phyloP scores from a whole-genome alignment of 1,284 basidiomycete species.

The Leccinum griseonigrum region DNA sequence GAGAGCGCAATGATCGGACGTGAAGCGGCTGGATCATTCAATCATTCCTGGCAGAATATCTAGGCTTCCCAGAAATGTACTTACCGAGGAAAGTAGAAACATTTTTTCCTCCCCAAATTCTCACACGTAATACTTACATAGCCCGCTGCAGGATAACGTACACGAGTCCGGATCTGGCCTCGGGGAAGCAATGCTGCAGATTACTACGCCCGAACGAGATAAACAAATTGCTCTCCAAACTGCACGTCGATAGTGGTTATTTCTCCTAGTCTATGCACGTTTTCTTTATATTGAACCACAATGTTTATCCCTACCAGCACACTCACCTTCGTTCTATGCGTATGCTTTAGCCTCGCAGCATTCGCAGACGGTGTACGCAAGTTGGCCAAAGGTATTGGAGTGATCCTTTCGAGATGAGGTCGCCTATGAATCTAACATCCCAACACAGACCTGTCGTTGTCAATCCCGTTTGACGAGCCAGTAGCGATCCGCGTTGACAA shows the following conservation, averaged over 20 bases:
- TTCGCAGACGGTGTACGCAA: background rate
- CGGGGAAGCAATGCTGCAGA: background rate
- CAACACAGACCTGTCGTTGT: conserved; percentile 10
- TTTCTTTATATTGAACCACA: background rate
- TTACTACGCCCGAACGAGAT: background rate
- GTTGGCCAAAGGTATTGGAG: conserved; percentile 1
- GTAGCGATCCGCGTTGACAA: conserved; percentile 17
- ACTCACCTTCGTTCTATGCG: background rate
- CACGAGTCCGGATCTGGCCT: background rate
- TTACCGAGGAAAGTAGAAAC: background rate
- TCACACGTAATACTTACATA: background rate
- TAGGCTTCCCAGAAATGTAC: background rate
- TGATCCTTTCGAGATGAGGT: background rate
- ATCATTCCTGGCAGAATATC: background rate
- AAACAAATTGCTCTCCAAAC: background rate
- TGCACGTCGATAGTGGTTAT: background rate
- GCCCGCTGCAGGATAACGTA: background rate
- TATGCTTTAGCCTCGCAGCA: background rate
- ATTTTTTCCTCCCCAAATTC: background rate
- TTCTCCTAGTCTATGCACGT: background rate
- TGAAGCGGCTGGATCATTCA: background rate
- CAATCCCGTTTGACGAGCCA: conserved; percentile 12
- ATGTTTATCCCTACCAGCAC: background rate
- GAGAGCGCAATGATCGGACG: background rate
- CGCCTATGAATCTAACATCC: background rate